Base-by-base conservation (phyloP, 2,329 filamentous ascomycete species). In the Alternaria sp. region DNA sequence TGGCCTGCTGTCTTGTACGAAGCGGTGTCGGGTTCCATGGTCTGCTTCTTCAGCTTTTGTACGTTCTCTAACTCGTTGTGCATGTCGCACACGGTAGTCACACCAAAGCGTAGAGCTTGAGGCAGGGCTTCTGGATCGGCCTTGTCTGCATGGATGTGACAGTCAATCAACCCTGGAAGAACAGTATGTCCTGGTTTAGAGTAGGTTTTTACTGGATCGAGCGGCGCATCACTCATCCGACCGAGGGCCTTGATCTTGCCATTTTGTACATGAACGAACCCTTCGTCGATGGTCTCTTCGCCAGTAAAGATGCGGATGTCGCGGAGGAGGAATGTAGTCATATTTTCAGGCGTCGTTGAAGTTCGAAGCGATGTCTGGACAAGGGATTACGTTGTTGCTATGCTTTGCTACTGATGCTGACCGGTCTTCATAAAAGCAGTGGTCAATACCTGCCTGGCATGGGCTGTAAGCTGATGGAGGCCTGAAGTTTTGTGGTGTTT, bases 81-180 rank as follows among this genome's bases (percentile, higher is more conserved):
- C 82, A 85, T 83, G 38, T 85, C 83, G 54, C 80, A 81, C 4
- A 84, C 81, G 1, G 84, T 86, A 0, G 83, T 86, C 11, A 85
- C 80, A 2, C 84, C 83, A 54, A 85, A 85, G 2, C 79, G 75
- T 2, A 85, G 69, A 2, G 80, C 76, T 62, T 85, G 82, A 1
- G 76, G 76, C 0, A 84, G 66, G 0, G 79, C 80, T 8, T 75
- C 58, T 0, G 75, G 70, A 41, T 81, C 77, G 1, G 75, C 81
- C 52, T 74, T 76, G 62, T 82, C 72, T 39, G 79, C 79, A 59
- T 85, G 84, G 28, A 84, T 80, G 62, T 85, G 84, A 42, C 76
- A 79, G 63, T 85, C 84, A 30, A 86, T 85, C 5, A 86, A 69
- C 2, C 84, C 84, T 1, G 83, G 83, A 1, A 85, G 71, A 1